Evolutionary conservation across 805 yeast genomes (phyloP), one percentile per base, ranked within the genome.

Genomic region (Phaffomyces antillensis): DNA sequence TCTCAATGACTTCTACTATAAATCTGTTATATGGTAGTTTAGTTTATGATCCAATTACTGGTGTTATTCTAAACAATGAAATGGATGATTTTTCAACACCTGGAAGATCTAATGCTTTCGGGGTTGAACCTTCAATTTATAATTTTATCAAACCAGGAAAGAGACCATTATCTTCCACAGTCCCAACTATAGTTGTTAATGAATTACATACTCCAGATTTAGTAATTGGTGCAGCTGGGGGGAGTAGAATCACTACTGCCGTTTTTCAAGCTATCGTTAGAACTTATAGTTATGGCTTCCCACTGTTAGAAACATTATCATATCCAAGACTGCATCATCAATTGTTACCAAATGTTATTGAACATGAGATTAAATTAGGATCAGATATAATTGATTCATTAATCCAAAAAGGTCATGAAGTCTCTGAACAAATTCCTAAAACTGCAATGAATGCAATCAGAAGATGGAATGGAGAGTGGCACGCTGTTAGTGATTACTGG

Each of bases 51-150:
- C 81, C 83, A 2, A 61, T 48, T 2, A 90, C 98, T 0, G 98
- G 97, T 2, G 68, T 91, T 9, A 73, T 91, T 10, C 65, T 91
- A 56, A 91, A 91, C 65, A 80, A 87, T 54, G 88, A 91, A 62
- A 90, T 91, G 96, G 97, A 91, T 63, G 98, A 91, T 60, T 91
- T 91, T 58, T 83, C 96, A 9, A 70, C 77, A 30, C 89, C 93
- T 1, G 70, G 75, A 15, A 66, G 72, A 8, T 69, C 75, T 16
- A 91, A 91, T 62, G 83, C 88, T 15, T 91, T 89, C 64, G 84
- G 82, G 24, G 73, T 91, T 40, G 75, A 78, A 10, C 96, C 99
- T 0, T 86, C 96, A 0, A 67, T 78, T 17, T 86, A 75, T 69
- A 91, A 91, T 62, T 86, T 77, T 57, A 76, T 89, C 25, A 72